Evolutionary conservation across 371 early-diverging fungal genomes (phyloP).

Genomic region (Circinella minor): DNA sequence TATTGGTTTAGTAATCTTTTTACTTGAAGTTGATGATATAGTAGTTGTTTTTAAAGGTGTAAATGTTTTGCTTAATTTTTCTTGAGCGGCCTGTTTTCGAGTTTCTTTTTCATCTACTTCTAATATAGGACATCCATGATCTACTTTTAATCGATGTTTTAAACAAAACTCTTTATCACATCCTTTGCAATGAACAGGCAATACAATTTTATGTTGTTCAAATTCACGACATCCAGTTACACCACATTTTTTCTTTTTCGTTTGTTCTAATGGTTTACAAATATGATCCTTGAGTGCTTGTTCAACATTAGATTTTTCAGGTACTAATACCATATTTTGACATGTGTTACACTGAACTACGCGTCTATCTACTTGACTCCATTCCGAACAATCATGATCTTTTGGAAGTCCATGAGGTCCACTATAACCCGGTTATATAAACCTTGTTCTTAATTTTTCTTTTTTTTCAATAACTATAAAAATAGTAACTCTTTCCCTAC

Average conservation of each 20-base stretch:
- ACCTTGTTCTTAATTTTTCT: too few relatives aligned
- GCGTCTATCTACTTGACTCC: conserved; percentile 6
- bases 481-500: not conserved
- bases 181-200: not conserved
- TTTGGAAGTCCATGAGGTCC: conserved; percentile 5
- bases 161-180: conserved; percentile 12
- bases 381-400: conserved; percentile 2
- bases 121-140: conserved; percentile 9
- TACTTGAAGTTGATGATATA: not conserved
- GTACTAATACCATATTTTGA: conserved; percentile 4
- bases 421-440: not conserved
- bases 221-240: conserved; percentile 12
- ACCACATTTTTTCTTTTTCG: not conserved
- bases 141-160: conserved; percentile 4
- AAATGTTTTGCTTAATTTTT: conserved; percentile 7
- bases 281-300: conserved; percentile 1
- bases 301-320: not conserved
- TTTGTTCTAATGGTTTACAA: not conserved
- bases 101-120: conserved; percentile 10
- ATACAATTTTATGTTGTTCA: conserved; percentile 3
- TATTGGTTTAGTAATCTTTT: not conserved
- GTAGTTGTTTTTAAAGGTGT: not conserved
- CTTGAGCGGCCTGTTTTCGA: conserved; percentile 8
- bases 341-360: conserved; percentile 1
- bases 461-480: not conserved